Base-by-base conservation (phyloP, 2,329 filamentous ascomycete genomes). In the Phaeosphaeria sp. region DNA sequence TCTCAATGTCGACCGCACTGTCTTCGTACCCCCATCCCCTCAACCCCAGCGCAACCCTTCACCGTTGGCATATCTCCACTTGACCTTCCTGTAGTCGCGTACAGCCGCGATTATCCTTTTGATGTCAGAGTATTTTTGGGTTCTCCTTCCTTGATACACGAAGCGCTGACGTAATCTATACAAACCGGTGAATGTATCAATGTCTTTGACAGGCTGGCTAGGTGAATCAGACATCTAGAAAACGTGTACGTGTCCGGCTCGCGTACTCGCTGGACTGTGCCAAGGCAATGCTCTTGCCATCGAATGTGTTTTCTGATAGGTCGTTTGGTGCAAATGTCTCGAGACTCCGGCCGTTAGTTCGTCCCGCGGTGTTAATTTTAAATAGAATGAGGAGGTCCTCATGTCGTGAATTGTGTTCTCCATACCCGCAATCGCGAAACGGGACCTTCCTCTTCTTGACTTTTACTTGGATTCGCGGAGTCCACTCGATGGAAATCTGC, bases 401-500 rank as follows among this genome's bases (percentile, higher is more conserved):
- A 39, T 39, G 42, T 20, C n/a, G 42, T 44, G 42, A 44, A 18
- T 11, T 49, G 46, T 36, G 46, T 27, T 18, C 50, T 39, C 39
- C 50, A 30, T 18, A 52, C 21, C 18, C 50, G 27, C 18, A 44
- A 27, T 18, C 42, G 22, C 21, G 50, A 52, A 6, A 52, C 21
- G 6, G 25, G 41, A 17, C 25, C 50, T 36, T 46, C 42, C 18
- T 52, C 50, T 13, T 52, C 50, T 11, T 36, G 42, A 15, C 27
- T 15, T 42, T 33, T 36, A 11, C 21, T 30, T 36, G 41, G 42
- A 39, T 22, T 46, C 25, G 50, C 50, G 3, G 50, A 52, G 20
- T 52, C 50, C n/a, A 52, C 43, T 7, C 50, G 17, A 10, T 46
- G 42, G 13, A 52, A 46, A 30, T 52, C 50, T 10, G 42, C 10